Evolutionary conservation across 2,329 filamentous ascomycete genomes (phyloP).

Genomic region (Neurospora crassa): DNA sequence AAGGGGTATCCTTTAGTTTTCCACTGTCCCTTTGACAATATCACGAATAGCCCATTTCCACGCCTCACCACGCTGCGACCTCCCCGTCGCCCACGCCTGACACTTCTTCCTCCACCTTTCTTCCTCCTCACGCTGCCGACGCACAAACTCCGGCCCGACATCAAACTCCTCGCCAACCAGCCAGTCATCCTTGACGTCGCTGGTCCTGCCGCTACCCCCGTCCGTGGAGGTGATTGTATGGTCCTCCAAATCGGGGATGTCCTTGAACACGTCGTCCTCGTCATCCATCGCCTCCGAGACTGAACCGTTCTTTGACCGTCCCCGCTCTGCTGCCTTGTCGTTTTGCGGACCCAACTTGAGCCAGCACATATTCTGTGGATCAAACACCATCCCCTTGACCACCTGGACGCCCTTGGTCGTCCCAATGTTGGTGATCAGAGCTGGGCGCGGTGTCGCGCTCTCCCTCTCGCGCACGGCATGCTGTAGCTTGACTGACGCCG

Average conservation of each 20-base stretch:
- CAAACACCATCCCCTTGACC: slow-evolving; percentile 97
- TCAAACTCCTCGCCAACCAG: slow-evolving; percentile 95
- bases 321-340: slow-evolving; percentile 36
- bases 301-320: slow-evolving; percentile 26
- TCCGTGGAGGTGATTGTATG: slow-evolving; percentile 39
- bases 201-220: slow-evolving; percentile 39
- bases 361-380: slow-evolving; percentile 97
- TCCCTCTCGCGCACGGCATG: slow-evolving; percentile 45
- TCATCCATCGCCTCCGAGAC: slow-evolving; percentile 56
- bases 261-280: slow-evolving; percentile 88
- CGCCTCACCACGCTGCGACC: slow-evolving; percentile 40
- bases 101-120: slow-evolving; percentile 83
- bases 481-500: slow-evolving; percentile 29
- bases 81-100: slow-evolving; percentile 63
- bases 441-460: slow-evolving; percentile 52
- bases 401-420: slow-evolving; percentile 81
- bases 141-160: slow-evolving; percentile 87
- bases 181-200: slow-evolving; percentile 65
- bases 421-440: slow-evolving; percentile 85
- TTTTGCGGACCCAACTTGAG: slow-evolving; percentile 58
- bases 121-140: slow-evolving; percentile 83
- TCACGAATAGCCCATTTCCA: slow-evolving; percentile 74
- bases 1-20: slow-evolving; percentile 8
- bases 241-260: slow-evolving; percentile 87
- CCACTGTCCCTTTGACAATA: slow-evolving; percentile 31